Base-by-base conservation (phyloP, 1,139 yeast genomes). In the Hyphopichia fennica region DNA sequence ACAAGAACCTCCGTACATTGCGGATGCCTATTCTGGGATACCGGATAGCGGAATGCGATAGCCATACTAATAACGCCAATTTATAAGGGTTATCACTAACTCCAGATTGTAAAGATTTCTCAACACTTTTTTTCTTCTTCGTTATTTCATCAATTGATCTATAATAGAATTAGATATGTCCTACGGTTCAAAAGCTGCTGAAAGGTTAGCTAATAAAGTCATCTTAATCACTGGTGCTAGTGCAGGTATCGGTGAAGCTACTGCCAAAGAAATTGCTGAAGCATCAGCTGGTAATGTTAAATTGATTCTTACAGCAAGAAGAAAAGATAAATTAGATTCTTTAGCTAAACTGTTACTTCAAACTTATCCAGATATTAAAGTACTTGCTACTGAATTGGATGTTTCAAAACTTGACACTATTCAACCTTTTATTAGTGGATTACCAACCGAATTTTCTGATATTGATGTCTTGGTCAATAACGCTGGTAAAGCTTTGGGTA, bases 211-310 rank as follows among this genome's bases (percentile, higher is more conserved):
- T 23, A 76, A 79, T 45, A 82, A 84, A 56, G 73, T 75, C 28
- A 69, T 81, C 30, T 72, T 86, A 31, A 76, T 85, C 55, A 85
- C 93, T 15, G 93, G 93, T 25, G 91, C 91, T 15, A 81, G 87
- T 29, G 77, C 88, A 4, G 91, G 91, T 11, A 72, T 72, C 44
- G 82, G 81, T 10, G 67, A 60, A 41, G 72, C 75, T 23, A 69
- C 73, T 17, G 75, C 73, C 27, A 51, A 58, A 40, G 73, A 70
- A 52, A 54, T 68, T 40, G 75, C 74, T 29, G 56, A 56, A n/a
- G 70, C 70, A 22, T 62, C 72, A 37, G 54, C 64, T 32, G 75
- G 75, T 3, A 52, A 69, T 15, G 50, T 69, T 49, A 69, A 63
- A 50, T 63, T 71, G 49, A 58, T 70, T 40, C 65, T 70, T 41